phyloP scores from a whole-genome alignment of 2,329 filamentous ascomycete species.

The Hymenoscyphus infarciens region DNA sequence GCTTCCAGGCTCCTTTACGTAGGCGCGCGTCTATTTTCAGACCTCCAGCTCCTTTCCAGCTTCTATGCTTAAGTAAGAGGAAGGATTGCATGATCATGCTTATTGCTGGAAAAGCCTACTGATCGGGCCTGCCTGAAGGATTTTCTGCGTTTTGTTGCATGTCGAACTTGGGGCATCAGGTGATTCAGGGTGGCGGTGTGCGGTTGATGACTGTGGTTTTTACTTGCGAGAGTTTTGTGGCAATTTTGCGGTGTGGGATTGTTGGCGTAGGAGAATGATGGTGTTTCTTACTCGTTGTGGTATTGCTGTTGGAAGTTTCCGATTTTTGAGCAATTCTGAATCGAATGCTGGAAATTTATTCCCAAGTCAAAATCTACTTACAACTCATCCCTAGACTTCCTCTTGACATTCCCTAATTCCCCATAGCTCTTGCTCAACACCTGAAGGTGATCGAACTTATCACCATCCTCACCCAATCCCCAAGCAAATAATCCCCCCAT shows the following conservation, averaged over 20 bases:
- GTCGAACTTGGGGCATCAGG: not conserved
- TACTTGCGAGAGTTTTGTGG: not conserved
- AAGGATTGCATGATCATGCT: not conserved
- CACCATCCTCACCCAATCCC: constrained; percentile 66
- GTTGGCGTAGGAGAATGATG: not conserved
- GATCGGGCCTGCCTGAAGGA: not conserved
- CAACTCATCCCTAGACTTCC: constrained; percentile 9
- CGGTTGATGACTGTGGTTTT: not conserved
- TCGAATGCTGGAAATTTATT: not conserved
- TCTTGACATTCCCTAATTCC: not conserved
- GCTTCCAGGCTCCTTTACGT: no score
- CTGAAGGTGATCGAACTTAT: constrained; percentile 42
- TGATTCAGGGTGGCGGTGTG: constrained; percentile 2
- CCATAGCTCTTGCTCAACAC: constrained; percentile 36
- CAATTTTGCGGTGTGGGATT: not conserved
- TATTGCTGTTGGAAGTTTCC: not conserved
- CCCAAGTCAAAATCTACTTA: not conserved
- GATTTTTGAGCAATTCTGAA: not conserved
- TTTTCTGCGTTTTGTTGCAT: constrained; percentile 3
- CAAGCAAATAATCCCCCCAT: constrained; percentile 73
- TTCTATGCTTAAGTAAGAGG: constrained; percentile 3
- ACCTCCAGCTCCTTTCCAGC: not conserved
- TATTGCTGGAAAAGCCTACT: not conserved
- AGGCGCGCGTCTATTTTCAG: not conserved
- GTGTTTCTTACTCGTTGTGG: no score